Conservation (phyloP, 331 rosid species). For the Acacia concinna region DNA sequence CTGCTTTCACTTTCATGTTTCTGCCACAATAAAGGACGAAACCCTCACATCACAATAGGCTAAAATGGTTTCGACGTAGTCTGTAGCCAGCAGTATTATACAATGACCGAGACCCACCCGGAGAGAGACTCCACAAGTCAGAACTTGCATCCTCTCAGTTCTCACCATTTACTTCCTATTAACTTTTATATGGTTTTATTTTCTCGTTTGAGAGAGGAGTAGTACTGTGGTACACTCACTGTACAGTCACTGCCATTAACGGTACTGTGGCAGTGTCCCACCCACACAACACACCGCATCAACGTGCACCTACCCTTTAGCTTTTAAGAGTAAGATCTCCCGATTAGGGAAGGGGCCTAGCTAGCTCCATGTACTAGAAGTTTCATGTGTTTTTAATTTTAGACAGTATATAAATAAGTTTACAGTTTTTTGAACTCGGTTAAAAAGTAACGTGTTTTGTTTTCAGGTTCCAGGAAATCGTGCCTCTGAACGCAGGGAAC, state of each 20-base stretch:
- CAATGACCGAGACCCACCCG: neutral
- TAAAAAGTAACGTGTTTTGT: neutral
- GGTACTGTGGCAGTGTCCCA: neutral
- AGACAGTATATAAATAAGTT: neutral
- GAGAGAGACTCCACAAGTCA: neutral
- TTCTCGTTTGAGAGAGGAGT: neutral
- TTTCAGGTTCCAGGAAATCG: slow-evolving; percentile 89
- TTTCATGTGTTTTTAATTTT: neutral
- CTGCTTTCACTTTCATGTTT: neutral
- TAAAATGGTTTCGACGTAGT: neutral
- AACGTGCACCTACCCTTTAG: neutral
- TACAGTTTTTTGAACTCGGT: neutral
- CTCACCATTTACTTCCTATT: neutral
- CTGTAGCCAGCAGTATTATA: neutral
- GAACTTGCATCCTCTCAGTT: neutral
- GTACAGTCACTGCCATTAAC: neutral
- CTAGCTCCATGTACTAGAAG: neutral
- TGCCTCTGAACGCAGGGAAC: slow-evolving; percentile 84
- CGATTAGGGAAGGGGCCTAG: neutral
- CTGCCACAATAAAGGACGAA: neutral
- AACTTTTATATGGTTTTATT: neutral
- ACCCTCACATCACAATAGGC: neutral
- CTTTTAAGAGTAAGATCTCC: neutral
- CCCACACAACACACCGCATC: neutral
- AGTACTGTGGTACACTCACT: neutral